Conservation (phyloP, 305 asterid species). For the Rubia peregrina region DNA sequence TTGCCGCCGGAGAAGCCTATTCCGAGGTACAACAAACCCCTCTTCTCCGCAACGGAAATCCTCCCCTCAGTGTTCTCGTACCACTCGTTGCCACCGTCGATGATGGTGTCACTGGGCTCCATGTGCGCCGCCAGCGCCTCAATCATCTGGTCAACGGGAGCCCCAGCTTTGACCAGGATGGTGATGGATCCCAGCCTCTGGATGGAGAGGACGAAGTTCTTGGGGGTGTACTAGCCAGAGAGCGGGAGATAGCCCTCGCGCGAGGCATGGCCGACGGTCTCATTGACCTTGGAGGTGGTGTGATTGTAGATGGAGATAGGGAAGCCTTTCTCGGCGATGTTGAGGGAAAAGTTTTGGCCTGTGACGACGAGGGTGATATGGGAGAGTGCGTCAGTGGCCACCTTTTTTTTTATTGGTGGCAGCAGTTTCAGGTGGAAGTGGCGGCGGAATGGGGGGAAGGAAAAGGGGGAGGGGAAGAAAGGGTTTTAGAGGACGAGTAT, state of each 20-base stretch:
- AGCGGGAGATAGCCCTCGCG: slow-evolving; percentile 66
- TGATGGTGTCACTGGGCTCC: slow-evolving; percentile 80
- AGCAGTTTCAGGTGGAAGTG: too few relatives aligned
- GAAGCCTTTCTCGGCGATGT: slow-evolving; percentile 84
- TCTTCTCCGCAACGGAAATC: slow-evolving; percentile 33
- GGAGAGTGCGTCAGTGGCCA: slow-evolving; percentile 34
- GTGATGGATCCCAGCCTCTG: slow-evolving; percentile 62
- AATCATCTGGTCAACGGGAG: slow-evolving; percentile 80
- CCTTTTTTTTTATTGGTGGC: background rate
- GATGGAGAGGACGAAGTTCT: slow-evolving; percentile 62
- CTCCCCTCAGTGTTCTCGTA: slow-evolving; percentile 83
- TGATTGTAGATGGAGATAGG: slow-evolving; percentile 88
- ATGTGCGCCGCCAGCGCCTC: slow-evolving; percentile 49
- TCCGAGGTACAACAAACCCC: slow-evolving; percentile 65
- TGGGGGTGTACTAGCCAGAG: slow-evolving; percentile 50
- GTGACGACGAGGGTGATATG: slow-evolving; percentile 75
- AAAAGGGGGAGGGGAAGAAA: too few relatives aligned
- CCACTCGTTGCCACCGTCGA: slow-evolving; percentile 95
- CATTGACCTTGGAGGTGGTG: slow-evolving; percentile 70
- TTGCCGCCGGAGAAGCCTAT: slow-evolving; percentile 97
- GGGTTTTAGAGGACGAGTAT: too few relatives aligned
- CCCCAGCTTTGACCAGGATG: slow-evolving; percentile 82
- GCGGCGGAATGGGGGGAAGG: too few relatives aligned
- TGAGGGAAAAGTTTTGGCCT: slow-evolving; percentile 85
- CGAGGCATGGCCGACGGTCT: slow-evolving; percentile 71